Base-by-base conservation (phyloP, 257 asterid species). In the Salvia splendens region DNA sequence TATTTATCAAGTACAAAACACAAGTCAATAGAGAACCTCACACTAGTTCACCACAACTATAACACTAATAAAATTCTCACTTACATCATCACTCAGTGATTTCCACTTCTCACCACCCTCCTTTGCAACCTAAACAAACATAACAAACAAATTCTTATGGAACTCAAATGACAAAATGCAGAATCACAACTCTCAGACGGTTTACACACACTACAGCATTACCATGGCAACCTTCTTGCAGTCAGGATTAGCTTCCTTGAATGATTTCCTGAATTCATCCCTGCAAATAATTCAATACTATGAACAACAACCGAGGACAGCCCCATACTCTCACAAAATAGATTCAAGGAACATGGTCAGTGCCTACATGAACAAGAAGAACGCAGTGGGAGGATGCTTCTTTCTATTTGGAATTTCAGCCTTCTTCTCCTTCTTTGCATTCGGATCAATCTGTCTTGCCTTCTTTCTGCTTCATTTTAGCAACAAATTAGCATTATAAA, bases 101-200 rank as follows among this genome's bases (percentile, higher is more conserved):
- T 85, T 88, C 96, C 96, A 91, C 69, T 83, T 83, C 83, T 70
- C 87, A 68, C 96, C 97, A 65, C 96, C 96, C 76, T 85, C 95
- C 56, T 90, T 93, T 0, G 96, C 96, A 74, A 81, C 95, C 95
- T 91, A 70, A 24, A 64, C 8, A 16, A 47, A 30, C 11, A 17
- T 4, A 35, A 51, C 8, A 56, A 16, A 49, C 7, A 20, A 12
- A 52, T 60, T 57, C 24, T 36, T 14, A 24, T 12, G 2, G 2
- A 63, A 32, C 51, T 6, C 42, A 56, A 14, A 30, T 8, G 11
- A 6, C 4, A 52, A 12, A 58, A 16, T 10, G 30, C n/a, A 36
- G 2, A 69, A 5, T 17, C 32, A 60, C 14, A 35, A 47, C 14
- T 9, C 4, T 0, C 51, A 47, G 0, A 1, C 10, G 55, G 24